phyloP scores from a whole-genome alignment of 2,329 filamentous ascomycete species.

The Sporothrix mexicana region DNA sequence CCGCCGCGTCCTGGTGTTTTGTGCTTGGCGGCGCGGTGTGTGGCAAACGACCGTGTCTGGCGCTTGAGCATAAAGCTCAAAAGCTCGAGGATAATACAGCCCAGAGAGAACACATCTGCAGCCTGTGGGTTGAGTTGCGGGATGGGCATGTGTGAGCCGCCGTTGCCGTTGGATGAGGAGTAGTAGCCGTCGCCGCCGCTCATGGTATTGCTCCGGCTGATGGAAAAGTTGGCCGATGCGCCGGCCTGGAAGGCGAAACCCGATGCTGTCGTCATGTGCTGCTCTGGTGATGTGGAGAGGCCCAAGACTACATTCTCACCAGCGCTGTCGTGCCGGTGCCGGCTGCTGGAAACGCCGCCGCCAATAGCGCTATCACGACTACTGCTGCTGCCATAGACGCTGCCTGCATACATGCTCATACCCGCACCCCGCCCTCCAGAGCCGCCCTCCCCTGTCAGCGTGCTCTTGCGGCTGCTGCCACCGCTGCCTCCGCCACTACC shows the following conservation, averaged over 20 bases:
- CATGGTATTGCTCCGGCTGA: constrained; percentile 43
- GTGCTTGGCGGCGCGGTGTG: constrained; percentile 70
- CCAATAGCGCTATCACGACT: constrained; percentile 6
- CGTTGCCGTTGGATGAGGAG: constrained; percentile 37
- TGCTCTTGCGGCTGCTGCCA: constrained; percentile 39
- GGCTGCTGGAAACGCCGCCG: not conserved
- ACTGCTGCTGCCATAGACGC: constrained; percentile 46
- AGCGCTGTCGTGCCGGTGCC: not conserved
- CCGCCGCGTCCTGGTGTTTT: constrained; percentile 63
- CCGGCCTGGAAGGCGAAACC: constrained; percentile 22
- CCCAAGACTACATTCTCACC: not conserved
- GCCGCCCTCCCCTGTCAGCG: constrained; percentile 30
- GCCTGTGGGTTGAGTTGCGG: constrained; percentile 59
- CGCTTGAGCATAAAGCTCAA: constrained; percentile 72
- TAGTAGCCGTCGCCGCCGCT: constrained; percentile 35
- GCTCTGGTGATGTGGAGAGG: constrained; percentile 46
- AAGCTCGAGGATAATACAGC: constrained; percentile 74
- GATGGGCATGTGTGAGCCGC: constrained; percentile 43
- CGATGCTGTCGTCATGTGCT: constrained; percentile 26
- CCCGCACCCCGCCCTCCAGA: constrained; percentile 36
- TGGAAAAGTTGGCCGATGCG: constrained; percentile 47
- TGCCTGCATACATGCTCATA: constrained; percentile 44
- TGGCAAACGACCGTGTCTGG: constrained; percentile 67
- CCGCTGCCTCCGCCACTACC: constrained; percentile 43
- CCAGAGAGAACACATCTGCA: constrained; percentile 75